Base-by-base conservation (phyloP, 441 rosid species). In the Flueggea neowawraea region DNA sequence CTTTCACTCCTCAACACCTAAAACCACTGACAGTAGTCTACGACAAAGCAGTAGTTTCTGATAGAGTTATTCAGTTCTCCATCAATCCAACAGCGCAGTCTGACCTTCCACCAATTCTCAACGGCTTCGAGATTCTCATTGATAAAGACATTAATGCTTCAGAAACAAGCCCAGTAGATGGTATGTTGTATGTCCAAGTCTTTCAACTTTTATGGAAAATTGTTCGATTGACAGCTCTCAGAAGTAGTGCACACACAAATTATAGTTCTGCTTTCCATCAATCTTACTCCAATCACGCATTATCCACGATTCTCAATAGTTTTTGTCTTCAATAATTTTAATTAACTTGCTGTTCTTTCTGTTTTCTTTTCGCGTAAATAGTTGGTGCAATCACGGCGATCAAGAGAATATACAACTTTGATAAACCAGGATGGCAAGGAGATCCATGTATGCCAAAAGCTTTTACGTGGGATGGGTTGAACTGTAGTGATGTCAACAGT, bases 381-480 rank as follows among this genome's bases (percentile, higher is more conserved):
- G 81, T 66, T 55, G 28, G 60, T 61, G 78, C 76, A 0, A 72
- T 80, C 4, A 43, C 13, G 54, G 66, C 16, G 9, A 56, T 74
- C 57, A 72, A 69, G 55, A 61, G 43, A 75, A 15, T 55, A 67
- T 43, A 43, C 45, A 43, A 43, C 10, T 6, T 43, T 0, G 12
- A 43, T 11, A 43, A 11, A 43, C 45, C 12, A 6, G 45, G 71
- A 6, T 79, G 81, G 83, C 66, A 76, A 58, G 83, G 81, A 52
- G 78, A 80, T 43, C 84, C 82, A 2, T 74, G 82, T 50, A 52
- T 33, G 33, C 84, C 84, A 3, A 54, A 2, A 56, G 62, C 31
- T 43, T 55, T 15, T 58, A n/a, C 39, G 4, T 80, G 85, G 85
- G 54, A 57, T 0, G 76, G 82, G 14, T 69, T 80, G 16, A 58